Percentiles rank a stretch among this genome's conserved stretches.
Conservation (phyloP, 768 basidiomycete species). For the Phylloporus arenicola region DNA sequence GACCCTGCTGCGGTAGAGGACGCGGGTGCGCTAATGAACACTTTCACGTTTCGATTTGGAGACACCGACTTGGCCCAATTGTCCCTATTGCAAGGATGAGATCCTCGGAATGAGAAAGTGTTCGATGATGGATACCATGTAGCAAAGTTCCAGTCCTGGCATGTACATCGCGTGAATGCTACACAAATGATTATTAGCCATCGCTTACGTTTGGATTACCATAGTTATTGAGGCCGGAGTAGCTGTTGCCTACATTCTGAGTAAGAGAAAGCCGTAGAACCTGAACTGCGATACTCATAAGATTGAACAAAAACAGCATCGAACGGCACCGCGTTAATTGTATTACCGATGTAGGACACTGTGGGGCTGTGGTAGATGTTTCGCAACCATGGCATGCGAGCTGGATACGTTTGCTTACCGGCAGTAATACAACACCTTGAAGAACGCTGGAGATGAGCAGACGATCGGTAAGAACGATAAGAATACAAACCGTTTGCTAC, state of each 20-base stretch:
- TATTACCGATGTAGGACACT: slow-evolving; percentile 43
- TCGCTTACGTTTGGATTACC: slow-evolving; percentile 38
- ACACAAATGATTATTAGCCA: not conserved
- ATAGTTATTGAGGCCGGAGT: slow-evolving; percentile 40
- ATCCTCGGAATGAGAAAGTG: not conserved
- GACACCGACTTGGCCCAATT: slow-evolving; percentile 44
- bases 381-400: not conserved
- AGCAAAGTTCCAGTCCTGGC: slow-evolving; percentile 45
- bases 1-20: slow-evolving; percentile 39
- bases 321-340: slow-evolving; percentile 39
- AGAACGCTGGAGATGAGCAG: slow-evolving; percentile 1
- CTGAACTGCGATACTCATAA: slow-evolving; percentile 22
- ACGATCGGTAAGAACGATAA: not conserved
- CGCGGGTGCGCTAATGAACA: slow-evolving; percentile 47
- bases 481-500: slow-evolving; percentile 21
- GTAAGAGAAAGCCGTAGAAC: not conserved
- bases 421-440: slow-evolving; percentile 41
- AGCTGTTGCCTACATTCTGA: slow-evolving; percentile 40
- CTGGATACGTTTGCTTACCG: slow-evolving; percentile 12
- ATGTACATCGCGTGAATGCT: not conserved
- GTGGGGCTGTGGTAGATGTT: slow-evolving; percentile 24
- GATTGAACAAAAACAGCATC: slow-evolving; percentile 52
- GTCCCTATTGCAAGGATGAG: slow-evolving; percentile 33
- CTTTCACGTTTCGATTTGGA: slow-evolving; percentile 42
- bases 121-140: slow-evolving; percentile 30